Evolutionary conservation across 1,139 yeast species (phyloP).

Genomic region (Zygosaccharomyces sapae): DNA sequence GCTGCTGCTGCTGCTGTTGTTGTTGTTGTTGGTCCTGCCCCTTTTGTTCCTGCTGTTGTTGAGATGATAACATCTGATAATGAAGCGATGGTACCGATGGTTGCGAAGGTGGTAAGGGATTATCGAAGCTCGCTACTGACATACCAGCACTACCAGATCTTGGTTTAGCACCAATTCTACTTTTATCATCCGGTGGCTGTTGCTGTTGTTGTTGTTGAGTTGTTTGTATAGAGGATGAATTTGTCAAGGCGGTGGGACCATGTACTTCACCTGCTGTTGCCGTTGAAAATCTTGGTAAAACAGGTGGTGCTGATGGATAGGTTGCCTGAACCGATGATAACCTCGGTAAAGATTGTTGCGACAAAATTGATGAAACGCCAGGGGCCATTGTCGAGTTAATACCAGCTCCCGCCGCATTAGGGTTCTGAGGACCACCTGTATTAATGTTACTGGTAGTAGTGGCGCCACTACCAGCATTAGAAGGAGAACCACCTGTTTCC

Average conservation of each 20-base stretch:
- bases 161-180: slow-evolving; percentile 5
- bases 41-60: slow-evolving; percentile 18
- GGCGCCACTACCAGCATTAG: background rate
- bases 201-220: slow-evolving; percentile 5
- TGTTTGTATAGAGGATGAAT: background rate
- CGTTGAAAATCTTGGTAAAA: slow-evolving; percentile 8
- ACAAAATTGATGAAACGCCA: slow-evolving; percentile 9
- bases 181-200: slow-evolving; percentile 2
- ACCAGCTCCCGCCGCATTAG: slow-evolving; percentile 1
- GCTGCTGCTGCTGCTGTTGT: slow-evolving; percentile 22
- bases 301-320: slow-evolving; percentile 7
- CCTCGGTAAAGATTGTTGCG: slow-evolving; percentile 12
- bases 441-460: background rate
- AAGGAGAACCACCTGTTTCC: slow-evolving; percentile 5
- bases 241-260: slow-evolving; percentile 1
- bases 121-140: slow-evolving; percentile 33
- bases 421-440: background rate
- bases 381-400: slow-evolving; percentile 3
- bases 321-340: slow-evolving; percentile 13
- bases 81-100: slow-evolving; percentile 18
- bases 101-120: slow-evolving; percentile 26
- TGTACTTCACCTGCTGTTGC: slow-evolving; percentile 5
- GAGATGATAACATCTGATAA: slow-evolving; percentile 17
- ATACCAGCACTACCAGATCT: slow-evolving; percentile 19
- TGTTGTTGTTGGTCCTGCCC: slow-evolving; percentile 18